Conservation (phyloP, 2,329 filamentous ascomycete species). For the Sclerotinia glacialis region DNA sequence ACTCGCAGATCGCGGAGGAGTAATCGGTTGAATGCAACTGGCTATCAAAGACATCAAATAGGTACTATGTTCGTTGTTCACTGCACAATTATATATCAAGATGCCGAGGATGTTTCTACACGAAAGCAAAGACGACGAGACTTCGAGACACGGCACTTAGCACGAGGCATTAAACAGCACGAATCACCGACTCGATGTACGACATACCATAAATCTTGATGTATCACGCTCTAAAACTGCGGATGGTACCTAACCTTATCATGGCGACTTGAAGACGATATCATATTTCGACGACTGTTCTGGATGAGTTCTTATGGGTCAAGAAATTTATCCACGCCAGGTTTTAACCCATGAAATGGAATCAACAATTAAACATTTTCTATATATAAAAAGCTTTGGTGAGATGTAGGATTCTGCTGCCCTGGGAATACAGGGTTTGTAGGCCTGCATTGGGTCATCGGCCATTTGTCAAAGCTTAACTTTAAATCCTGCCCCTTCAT, state of each 20-base stretch:
- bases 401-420: slow-evolving; percentile 8
- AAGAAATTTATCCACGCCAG: not conserved
- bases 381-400: slow-evolving; percentile 8
- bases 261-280: not conserved
- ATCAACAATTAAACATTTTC: slow-evolving; percentile 11
- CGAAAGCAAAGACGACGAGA: not conserved
- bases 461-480: slow-evolving; percentile 1
- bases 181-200: not conserved
- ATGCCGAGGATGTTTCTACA: not conserved
- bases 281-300: not conserved
- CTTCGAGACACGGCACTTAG: not conserved
- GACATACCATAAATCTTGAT: not conserved
- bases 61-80: not conserved
- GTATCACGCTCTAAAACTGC: not conserved
- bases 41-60: not conserved
- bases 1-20: not conserved
- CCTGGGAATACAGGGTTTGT: not conserved
- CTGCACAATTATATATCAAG: not conserved
- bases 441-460: not conserved
- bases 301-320: not conserved
- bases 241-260: not conserved
- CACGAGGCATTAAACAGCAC: not conserved
- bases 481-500: slow-evolving; percentile 14
- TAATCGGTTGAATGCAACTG: not conserved
- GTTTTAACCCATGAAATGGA: not conserved